phyloP scores from a whole-genome alignment of 129 eudicot genomes.

The Oenanthe sinensis region DNA sequence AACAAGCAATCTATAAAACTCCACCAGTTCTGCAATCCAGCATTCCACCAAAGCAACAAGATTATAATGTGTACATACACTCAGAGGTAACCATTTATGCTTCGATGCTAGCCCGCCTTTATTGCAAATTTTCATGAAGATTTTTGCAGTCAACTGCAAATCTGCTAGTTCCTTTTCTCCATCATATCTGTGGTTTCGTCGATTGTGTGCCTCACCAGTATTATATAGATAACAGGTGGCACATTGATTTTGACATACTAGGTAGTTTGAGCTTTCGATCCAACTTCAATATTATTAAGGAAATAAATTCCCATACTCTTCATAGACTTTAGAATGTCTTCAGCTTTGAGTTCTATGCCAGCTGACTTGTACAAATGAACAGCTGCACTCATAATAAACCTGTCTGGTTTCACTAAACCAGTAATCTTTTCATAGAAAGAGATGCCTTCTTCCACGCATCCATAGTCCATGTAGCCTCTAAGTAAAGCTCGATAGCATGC shows the following conservation, averaged over 20 bases:
- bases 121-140: not conserved
- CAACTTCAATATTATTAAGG: slow-evolving; percentile 43
- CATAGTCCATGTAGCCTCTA: slow-evolving; percentile 62
- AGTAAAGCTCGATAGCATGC: slow-evolving; percentile 48
- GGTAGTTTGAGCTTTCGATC: slow-evolving; percentile 25
- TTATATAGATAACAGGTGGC: not conserved
- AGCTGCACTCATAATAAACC: slow-evolving; percentile 70
- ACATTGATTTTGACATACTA: slow-evolving; percentile 3
- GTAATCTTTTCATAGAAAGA: slow-evolving; percentile 43
- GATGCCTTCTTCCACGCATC: slow-evolving; percentile 61
- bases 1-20: not conserved
- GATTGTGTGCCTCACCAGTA: not conserved
- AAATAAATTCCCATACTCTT: slow-evolving; percentile 37
- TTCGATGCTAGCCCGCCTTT: not conserved
- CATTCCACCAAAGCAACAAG: not conserved
- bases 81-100: not conserved
- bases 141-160: not conserved
- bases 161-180: not conserved
- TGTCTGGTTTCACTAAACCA: slow-evolving; percentile 32
- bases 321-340: slow-evolving; percentile 44
- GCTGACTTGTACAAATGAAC: slow-evolving; percentile 60
- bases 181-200: not conserved
- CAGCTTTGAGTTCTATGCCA: slow-evolving; percentile 36
- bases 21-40: not conserved
- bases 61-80: not conserved